These are phyloP conservation scores for Macrocybe gigantea DNA, from an alignment of 768 basidiomycete genomes.

Conservation along the genomic window DNA sequence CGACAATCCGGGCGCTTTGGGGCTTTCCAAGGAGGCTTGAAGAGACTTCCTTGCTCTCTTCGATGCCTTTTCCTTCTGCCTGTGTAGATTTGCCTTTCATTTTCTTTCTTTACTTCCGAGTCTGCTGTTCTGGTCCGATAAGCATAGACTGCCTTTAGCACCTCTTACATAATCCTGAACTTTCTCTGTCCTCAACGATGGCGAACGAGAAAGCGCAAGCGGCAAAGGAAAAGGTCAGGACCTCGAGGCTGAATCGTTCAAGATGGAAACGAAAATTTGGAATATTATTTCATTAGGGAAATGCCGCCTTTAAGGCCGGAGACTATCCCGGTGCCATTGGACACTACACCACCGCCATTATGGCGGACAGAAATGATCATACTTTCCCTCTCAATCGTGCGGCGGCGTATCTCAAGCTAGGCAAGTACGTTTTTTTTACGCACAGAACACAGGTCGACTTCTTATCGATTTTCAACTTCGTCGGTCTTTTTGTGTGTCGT, in stretches of 20 bases:
- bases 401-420: constrained; percentile 88
- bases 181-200: not conserved
- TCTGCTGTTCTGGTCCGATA: no score
- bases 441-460: not conserved
- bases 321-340: constrained; percentile 79
- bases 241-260: not conserved
- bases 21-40: constrained; percentile 24
- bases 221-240: constrained; percentile 30
- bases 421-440: constrained; percentile 66
- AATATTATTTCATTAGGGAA: constrained; percentile 53
- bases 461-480: not conserved
- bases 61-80: no score
- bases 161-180: no score
- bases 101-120: no score
- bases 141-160: no score
- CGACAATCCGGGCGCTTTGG: constrained; percentile 40
- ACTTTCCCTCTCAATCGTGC: constrained; percentile 85
- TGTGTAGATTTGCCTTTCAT: no score
- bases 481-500: constrained; percentile 2
- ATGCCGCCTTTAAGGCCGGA: constrained; percentile 76
- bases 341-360: constrained; percentile 77
- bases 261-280: not conserved
- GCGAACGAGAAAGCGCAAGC: constrained; percentile 21
- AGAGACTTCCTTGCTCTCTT: not conserved
- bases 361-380: constrained; percentile 64